Conservation (phyloP, 1,284 basidiomycete species). For the Pseudozyma sp. region DNA sequence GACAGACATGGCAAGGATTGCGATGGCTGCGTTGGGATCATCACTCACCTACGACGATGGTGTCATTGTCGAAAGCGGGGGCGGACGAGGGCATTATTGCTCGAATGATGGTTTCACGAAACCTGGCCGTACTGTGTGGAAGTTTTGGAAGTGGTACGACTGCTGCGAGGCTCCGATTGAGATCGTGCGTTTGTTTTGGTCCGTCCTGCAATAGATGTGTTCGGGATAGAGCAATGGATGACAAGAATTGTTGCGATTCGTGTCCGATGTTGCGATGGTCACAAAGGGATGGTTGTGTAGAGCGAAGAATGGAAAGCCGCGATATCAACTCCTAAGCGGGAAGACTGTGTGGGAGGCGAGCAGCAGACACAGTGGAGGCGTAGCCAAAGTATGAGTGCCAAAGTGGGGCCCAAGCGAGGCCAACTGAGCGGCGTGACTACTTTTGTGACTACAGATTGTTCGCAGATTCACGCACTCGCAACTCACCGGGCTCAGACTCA, state of each 20-base stretch:
- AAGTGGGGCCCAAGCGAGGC: not conserved
- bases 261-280: not conserved
- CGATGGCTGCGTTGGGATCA: not conserved
- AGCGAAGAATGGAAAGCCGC: not conserved
- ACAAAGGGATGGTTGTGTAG: not conserved
- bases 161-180: not conserved
- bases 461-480: not conserved
- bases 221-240: too few species aligned
- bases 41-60: constrained; percentile 65
- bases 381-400: not conserved
- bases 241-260: too few species aligned
- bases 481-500: not conserved
- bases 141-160: not conserved
- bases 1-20: not conserved
- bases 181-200: too few species aligned
- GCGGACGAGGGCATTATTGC: constrained; percentile 42
- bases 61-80: constrained; percentile 58
- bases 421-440: too few species aligned
- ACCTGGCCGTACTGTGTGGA: too few species aligned
- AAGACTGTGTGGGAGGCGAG: not conserved
- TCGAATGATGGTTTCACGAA: not conserved
- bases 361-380: not conserved
- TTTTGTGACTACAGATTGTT: not conserved
- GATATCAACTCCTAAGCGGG: not conserved
- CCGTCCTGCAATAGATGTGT: too few species aligned